Conservation (phyloP, 176 grass and related monocot species). For the Triticum aestivum region DNA sequence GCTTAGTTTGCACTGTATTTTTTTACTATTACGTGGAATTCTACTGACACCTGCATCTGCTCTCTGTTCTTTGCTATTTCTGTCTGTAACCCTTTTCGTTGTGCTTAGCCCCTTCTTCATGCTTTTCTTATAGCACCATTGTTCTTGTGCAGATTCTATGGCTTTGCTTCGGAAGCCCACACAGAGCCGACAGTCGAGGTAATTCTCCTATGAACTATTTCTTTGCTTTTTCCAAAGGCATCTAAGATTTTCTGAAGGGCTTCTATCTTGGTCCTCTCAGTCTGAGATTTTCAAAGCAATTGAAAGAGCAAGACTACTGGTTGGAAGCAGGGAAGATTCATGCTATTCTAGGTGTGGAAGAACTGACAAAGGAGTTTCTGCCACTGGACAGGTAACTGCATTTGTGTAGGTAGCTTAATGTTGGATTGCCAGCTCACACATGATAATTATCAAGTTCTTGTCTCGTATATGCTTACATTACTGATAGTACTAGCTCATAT, state of each 20-base stretch:
- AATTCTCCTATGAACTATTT: constrained; percentile 9
- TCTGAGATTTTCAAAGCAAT: constrained; percentile 94
- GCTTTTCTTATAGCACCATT: background rate
- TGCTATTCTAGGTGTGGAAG: constrained; percentile 94
- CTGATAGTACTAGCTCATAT: background rate
- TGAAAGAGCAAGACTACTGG: constrained; percentile 81
- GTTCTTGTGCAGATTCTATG: constrained; percentile 69
- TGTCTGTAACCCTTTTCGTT: background rate
- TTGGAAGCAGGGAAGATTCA: constrained; percentile 60
- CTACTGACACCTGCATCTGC: background rate
- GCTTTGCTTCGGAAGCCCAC: constrained; percentile 93
- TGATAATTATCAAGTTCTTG: background rate
- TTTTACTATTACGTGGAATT: background rate
- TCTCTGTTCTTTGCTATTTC: constrained; percentile 14
- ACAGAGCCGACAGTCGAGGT: constrained; percentile 76
- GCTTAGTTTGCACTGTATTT: background rate
- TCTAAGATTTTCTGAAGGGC: constrained; percentile 5
- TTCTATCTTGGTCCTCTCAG: constrained; percentile 47
- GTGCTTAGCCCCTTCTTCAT: background rate
- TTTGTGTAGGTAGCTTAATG: background rate
- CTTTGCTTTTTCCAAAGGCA: background rate
- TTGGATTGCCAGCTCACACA: background rate
- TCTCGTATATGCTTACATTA: constrained; percentile 10
- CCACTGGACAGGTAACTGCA: constrained; percentile 77
- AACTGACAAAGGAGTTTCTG: constrained; percentile 96